Evolutionary conservation across 306 rosid genomes (phyloP).

Genomic region (Quercus agrifolia): DNA sequence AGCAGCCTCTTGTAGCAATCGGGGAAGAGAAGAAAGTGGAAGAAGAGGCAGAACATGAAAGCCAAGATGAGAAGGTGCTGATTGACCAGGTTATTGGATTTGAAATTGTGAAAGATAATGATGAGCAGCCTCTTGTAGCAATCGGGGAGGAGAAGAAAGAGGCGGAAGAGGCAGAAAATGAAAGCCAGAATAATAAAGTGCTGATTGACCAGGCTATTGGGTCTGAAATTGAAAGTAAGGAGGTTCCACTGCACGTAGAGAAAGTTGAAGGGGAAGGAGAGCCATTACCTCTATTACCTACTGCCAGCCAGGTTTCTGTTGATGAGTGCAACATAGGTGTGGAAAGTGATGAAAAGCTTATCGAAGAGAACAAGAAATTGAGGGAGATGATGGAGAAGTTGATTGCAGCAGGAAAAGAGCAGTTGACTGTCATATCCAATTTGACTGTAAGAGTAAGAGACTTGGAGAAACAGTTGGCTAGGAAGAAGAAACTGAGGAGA

Average conservation of each 20-base stretch:
- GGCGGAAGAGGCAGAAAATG: neutral
- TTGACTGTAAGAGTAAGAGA: constrained; percentile 35
- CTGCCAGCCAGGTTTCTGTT: neutral
- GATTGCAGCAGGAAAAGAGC: constrained; percentile 37
- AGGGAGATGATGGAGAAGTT: constrained; percentile 39
- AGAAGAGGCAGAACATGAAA: neutral
- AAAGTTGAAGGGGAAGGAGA: neutral
- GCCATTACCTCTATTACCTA: neutral
- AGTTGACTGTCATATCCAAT: constrained; percentile 31
- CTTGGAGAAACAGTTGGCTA: constrained; percentile 34
- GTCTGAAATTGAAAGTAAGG: neutral
- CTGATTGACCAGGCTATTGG: neutral
- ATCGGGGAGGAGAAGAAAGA: neutral
- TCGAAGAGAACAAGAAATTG: constrained; percentile 38
- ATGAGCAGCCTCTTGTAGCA: neutral
- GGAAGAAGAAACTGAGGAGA: constrained; percentile 27
- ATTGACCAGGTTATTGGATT: neutral
- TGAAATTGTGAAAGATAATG: neutral
- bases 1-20: neutral
- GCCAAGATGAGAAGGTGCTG: neutral
- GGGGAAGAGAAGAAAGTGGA: neutral
- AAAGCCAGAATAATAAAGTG: neutral
- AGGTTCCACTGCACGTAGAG: neutral
- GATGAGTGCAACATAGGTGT: neutral
- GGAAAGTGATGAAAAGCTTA: neutral